These are phyloP conservation scores for Helicocarpus griseus DNA, from an alignment of 2,329 filamentous ascomycete species.

Conservation along the genomic window DNA sequence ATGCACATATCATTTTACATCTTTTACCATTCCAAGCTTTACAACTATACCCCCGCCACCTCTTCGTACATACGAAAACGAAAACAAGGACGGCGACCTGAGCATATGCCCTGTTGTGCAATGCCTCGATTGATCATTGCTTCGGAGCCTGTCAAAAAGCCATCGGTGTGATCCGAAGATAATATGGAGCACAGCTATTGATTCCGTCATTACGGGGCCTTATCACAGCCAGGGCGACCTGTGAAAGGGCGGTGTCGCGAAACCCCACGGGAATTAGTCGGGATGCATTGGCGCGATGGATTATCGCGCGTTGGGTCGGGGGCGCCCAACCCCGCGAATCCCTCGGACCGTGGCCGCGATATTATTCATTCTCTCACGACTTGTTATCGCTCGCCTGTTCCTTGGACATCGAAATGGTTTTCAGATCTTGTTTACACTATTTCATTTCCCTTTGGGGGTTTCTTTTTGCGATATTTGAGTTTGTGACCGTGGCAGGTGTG, in stretches of 20 bases:
- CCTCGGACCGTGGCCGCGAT: background rate
- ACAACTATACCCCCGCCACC: background rate
- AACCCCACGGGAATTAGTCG: background rate
- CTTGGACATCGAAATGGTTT: too few relatives aligned
- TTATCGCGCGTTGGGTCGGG: background rate
- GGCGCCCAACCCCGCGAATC: background rate
- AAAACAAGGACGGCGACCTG: too few relatives aligned
- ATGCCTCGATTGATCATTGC: background rate
- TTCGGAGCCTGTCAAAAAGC: too few relatives aligned
- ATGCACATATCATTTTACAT: background rate
- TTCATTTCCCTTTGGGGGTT: too few relatives aligned
- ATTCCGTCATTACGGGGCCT: background rate
- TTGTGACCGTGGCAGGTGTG: background rate
- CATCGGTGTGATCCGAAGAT: background rate
- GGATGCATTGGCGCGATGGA: background rate
- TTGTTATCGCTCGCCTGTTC: too few relatives aligned
- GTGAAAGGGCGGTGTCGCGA: constrained; percentile 2
- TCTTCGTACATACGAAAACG: background rate
- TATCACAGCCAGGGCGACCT: too few relatives aligned
- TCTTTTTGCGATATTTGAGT: background rate
- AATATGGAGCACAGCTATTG: background rate
- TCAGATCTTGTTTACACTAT: too few relatives aligned
- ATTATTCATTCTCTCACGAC: background rate
- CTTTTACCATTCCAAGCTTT: background rate
- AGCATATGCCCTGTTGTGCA: too few relatives aligned